These are phyloP conservation scores for Podaxis sp. DNA, from an alignment of 768 basidiomycete genomes.

Conservation along the genomic window DNA sequence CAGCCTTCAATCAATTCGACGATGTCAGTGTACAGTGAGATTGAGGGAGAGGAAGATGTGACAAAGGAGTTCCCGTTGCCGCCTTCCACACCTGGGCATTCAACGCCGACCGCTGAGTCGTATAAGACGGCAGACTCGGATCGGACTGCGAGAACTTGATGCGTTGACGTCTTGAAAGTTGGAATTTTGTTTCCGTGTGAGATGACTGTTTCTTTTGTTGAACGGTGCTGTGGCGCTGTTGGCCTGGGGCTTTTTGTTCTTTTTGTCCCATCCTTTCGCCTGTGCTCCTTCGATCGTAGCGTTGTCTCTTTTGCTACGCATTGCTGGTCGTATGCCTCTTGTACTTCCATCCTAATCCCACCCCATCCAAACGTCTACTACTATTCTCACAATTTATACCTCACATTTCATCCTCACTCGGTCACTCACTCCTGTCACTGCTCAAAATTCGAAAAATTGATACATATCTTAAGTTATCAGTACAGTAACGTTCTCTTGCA, in stretches of 20 bases:
- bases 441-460: neutral
- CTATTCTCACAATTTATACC: neutral
- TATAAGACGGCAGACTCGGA: conserved; percentile 8
- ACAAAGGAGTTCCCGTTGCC: conserved; percentile 41
- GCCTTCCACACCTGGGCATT: conserved; percentile 24
- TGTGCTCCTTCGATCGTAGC: neutral
- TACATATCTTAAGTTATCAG: neutral
- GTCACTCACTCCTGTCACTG: neutral
- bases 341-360: neutral
- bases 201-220: neutral
- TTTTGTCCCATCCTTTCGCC: neutral
- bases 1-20: conserved; percentile 48
- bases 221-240: neutral
- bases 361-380: neutral
- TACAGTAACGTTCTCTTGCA: conserved; percentile 4
- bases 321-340: neutral
- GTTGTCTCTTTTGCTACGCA: conserved; percentile 2
- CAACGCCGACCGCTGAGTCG: conserved; percentile 10
- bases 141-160: neutral
- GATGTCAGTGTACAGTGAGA: conserved; percentile 30
- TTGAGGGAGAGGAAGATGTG: conserved; percentile 36
- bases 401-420: neutral
- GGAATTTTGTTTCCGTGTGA: neutral
- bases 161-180: neutral
- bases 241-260: conserved; percentile 2